phyloP scores from a whole-genome alignment of 2,329 filamentous ascomycete species.

The Ceratocystis colombiana region DNA sequence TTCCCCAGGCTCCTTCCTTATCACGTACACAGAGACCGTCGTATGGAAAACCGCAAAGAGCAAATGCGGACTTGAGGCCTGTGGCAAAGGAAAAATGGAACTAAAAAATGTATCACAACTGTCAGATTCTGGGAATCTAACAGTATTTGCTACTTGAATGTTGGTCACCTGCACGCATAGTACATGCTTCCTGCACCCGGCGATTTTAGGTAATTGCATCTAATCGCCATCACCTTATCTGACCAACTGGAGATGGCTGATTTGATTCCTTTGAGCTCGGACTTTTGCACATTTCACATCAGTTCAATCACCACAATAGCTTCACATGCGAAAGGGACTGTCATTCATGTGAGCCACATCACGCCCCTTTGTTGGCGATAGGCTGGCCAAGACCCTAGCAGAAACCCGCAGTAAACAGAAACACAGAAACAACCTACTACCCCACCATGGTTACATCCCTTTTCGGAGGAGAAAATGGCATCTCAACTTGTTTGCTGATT shows the following conservation, averaged over 20 bases:
- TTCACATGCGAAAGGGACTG: not conserved
- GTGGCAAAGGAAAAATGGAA: not conserved
- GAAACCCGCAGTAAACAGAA: not conserved
- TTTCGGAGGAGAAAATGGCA: not conserved
- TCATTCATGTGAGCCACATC: not conserved
- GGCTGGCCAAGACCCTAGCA: not conserved
- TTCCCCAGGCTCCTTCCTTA: slow-evolving; percentile 3
- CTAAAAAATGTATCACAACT: not conserved
- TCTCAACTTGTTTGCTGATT: slow-evolving; percentile 8
- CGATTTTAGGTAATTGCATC: not conserved
- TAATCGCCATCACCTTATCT: not conserved
- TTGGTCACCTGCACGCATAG: not conserved
- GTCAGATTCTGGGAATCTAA: not conserved
- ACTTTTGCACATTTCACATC: not conserved
- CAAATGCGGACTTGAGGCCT: not conserved
- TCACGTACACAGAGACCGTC: not conserved
- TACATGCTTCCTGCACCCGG: not conserved
- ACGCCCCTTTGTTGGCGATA: not conserved
- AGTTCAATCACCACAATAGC: not conserved
- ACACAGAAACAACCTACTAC: slow-evolving; percentile 5
- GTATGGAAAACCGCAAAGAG: not conserved
- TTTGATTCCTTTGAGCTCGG: not conserved
- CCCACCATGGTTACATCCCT: slow-evolving; percentile 6
- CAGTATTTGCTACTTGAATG: not conserved
- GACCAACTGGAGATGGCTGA: not conserved